These are phyloP conservation scores for Cryphonectria japonica DNA, from an alignment of 2,329 filamentous ascomycete genomes.

Conservation along the genomic window DNA sequence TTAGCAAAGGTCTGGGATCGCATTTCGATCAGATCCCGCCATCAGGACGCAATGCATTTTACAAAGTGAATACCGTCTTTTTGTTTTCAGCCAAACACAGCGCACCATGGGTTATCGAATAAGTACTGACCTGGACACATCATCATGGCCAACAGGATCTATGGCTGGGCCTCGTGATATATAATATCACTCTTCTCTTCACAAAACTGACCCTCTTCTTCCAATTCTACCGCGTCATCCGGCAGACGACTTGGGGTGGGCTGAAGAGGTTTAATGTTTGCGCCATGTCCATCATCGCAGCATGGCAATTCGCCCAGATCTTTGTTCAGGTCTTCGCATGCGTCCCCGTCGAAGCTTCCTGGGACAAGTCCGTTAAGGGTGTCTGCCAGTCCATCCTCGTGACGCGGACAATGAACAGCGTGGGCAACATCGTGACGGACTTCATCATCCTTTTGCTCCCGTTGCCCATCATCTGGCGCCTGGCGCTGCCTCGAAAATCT, in stretches of 20 bases:
- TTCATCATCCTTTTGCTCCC: slow-evolving; percentile 22
- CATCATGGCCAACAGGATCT: slow-evolving; percentile 1
- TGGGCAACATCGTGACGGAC: slow-evolving; percentile 18
- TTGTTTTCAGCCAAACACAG: background rate
- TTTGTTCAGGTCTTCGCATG: slow-evolving; percentile 19
- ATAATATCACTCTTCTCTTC: slow-evolving; percentile 15
- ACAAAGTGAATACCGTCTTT: background rate
- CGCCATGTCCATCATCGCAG: slow-evolving; percentile 10
- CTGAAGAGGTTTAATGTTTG: background rate
- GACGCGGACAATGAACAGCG: slow-evolving; percentile 13
- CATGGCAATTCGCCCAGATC: slow-evolving; percentile 14
- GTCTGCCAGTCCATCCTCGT: slow-evolving; percentile 1
- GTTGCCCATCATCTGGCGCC: slow-evolving; percentile 15
- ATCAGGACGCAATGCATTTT: background rate
- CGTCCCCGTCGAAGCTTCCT: slow-evolving; percentile 7
- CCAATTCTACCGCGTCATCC: slow-evolving; percentile 23
- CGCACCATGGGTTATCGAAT: background rate
- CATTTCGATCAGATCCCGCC: slow-evolving; percentile 27
- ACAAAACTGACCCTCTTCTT: slow-evolving; percentile 20
- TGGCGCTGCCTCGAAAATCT: slow-evolving; percentile 7
- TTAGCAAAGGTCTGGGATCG: slow-evolving; percentile 28
- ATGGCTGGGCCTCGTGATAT: slow-evolving; percentile 19
- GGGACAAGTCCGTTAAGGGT: slow-evolving; percentile 11
- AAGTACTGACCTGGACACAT: background rate
- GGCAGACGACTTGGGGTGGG: slow-evolving; percentile 8